phyloP scores from a whole-genome alignment of 768 basidiomycete genomes.

The Solioccasus polychromus region DNA sequence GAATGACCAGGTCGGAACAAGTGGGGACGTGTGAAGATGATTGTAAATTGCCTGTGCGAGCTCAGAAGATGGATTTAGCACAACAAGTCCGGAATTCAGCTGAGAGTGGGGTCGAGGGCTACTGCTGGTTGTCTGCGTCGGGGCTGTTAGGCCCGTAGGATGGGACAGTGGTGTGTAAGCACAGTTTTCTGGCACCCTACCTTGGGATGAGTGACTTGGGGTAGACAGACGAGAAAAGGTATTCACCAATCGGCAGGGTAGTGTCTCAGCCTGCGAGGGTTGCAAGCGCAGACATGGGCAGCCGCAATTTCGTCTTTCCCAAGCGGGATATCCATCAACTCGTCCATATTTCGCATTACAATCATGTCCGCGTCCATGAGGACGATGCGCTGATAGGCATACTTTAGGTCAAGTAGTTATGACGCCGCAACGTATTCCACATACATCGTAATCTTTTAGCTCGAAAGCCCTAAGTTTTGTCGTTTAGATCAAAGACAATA shows the following conservation, averaged over 20 bases:
- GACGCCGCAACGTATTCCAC: slow-evolving; percentile 7
- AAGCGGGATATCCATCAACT: slow-evolving; percentile 53
- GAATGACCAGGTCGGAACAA: slow-evolving; percentile 60
- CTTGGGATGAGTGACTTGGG: slow-evolving; percentile 4
- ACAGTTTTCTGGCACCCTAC: slow-evolving; percentile 91
- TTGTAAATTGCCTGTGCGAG: slow-evolving; percentile 51
- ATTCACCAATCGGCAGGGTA: slow-evolving; percentile 87
- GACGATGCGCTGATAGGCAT: slow-evolving; percentile 58
- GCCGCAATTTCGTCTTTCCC: slow-evolving; percentile 78
- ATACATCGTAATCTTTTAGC: slow-evolving; percentile 64
- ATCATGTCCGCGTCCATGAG: slow-evolving; percentile 90
- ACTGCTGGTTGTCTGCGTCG: slow-evolving; percentile 35
- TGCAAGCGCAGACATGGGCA: slow-evolving; percentile 90
- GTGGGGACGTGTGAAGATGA: slow-evolving; percentile 45
- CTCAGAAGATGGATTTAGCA: slow-evolving; percentile 69
- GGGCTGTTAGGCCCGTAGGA: slow-evolving; percentile 46
- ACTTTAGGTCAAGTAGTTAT: neutral
- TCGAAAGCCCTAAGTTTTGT: slow-evolving; percentile 53
- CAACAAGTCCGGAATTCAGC: slow-evolving; percentile 88
- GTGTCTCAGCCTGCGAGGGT: slow-evolving; percentile 77
- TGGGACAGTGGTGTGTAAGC: slow-evolving; percentile 59
- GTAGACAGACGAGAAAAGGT: neutral
- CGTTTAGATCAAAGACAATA: slow-evolving; percentile 25
- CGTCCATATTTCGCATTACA: slow-evolving; percentile 79
- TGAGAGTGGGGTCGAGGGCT: slow-evolving; percentile 76